Percentiles rank a stretch among this genome's conserved stretches.
Conservation (phyloP, 495 filamentous ascomycete species). For the Penicillium diatomitis region DNA sequence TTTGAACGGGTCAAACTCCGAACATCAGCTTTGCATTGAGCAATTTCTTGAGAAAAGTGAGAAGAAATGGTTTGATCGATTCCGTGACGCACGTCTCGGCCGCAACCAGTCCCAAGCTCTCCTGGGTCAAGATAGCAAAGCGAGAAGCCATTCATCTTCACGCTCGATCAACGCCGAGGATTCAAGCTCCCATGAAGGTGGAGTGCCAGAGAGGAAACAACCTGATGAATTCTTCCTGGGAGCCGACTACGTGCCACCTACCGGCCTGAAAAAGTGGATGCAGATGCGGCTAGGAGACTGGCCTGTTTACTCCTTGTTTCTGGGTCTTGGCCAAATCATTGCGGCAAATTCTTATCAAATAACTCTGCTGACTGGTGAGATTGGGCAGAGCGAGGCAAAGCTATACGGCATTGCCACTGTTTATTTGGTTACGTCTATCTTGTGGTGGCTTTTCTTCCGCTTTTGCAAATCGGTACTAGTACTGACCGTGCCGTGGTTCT, state of each 20-base stretch:
- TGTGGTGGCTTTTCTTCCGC: conserved; percentile 62
- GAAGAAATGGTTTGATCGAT: conserved; percentile 60
- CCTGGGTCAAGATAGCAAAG: conserved; percentile 30
- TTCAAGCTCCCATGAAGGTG: conserved; percentile 28
- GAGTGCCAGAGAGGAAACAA: conserved; percentile 16
- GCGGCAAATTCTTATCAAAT: conserved; percentile 68
- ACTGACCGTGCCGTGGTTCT: conserved; percentile 50
- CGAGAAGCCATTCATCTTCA: conserved; percentile 19
- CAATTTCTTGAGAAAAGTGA: conserved; percentile 58
- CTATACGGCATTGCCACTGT: conserved; percentile 59
- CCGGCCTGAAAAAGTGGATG: conserved; percentile 49
- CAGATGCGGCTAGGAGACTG: conserved; percentile 48
- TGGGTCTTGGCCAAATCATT: conserved; percentile 59
- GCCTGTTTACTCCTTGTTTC: conserved; percentile 63
- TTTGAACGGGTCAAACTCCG: conserved; percentile 48
- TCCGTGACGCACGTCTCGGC: conserved; percentile 48
- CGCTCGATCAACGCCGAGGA: conserved; percentile 32
- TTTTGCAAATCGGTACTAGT: conserved; percentile 51
- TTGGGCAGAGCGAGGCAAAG: conserved; percentile 51
- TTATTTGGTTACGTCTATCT: conserved; percentile 50
- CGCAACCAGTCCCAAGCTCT: conserved; percentile 38
- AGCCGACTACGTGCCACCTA: conserved; percentile 55
- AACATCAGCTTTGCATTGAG: conserved; percentile 56
- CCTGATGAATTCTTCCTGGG: conserved; percentile 54
- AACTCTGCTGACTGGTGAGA: conserved; percentile 56